Base-by-base conservation (phyloP, 441 rosid genomes). In the Jatropha podagrica region DNA sequence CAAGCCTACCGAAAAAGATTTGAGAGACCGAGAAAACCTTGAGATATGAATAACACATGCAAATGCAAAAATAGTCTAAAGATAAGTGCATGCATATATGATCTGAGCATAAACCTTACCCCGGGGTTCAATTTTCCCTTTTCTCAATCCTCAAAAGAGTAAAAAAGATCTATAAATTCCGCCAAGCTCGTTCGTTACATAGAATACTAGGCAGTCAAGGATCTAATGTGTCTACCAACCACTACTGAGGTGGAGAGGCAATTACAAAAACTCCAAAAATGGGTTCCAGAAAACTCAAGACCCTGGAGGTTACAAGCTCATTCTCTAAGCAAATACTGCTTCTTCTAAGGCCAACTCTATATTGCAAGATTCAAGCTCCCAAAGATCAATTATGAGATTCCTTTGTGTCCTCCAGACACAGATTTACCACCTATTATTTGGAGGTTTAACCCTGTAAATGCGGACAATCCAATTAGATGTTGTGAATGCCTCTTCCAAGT, bases 381-480 rank as follows among this genome's bases (percentile, higher is more conserved):
- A 14, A 63, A 13, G 38, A 76, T 69, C 68, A 63, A 18, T 68
- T 55, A 71, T 60, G 32, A n/a, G 32, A 27, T 64, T 61, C 32
- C 63, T 40, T 40, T 20, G 23, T 62, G 63, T 58, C 58, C 15
- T 15, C 8, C 7, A 38, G 2, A 17, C 37, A 7, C 48, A 4
- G 65, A 23, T 52, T 93, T 88, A 96, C 91, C 94, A 89, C 87
- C 99, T 87, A 63, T 96, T 96, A 8, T 92, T 88, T 2, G 98
- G 98, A 55, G 97, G 97, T 81, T 96, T 96, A 58, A 96, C 99
- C 86, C 82, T 94, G 85, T 96, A 96, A 85, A 96, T 91, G 42
- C 98, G 95, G 78, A 94, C 93, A 4, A 96, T 93, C 99, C 99
- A 93, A 82, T 96, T 94, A 9, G 97, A 91, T 5, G 98, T 96